Percentiles rank a stretch among this genome's conserved stretches.
These are phyloP conservation scores for Plenodomus lindquistii DNA, from an alignment of 2,329 filamentous ascomycete genomes.

Conservation along the genomic window DNA sequence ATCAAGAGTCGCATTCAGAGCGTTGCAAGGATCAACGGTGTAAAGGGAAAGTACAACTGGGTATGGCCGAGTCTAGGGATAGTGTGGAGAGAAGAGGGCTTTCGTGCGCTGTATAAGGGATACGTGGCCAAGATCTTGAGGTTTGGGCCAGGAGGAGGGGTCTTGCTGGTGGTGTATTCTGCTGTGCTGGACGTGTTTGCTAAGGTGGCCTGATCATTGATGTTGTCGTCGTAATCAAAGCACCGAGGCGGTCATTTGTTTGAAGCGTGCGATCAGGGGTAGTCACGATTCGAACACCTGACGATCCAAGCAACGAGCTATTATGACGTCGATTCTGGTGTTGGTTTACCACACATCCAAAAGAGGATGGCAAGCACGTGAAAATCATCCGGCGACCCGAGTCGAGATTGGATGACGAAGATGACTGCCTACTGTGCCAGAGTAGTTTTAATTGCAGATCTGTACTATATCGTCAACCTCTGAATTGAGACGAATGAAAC, in stretches of 20 bases:
- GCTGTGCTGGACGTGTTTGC: slow-evolving; percentile 27
- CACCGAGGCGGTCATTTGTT: too few relatives aligned
- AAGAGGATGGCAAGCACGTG: too few relatives aligned
- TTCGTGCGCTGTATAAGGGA: slow-evolving; percentile 35
- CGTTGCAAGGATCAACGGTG: slow-evolving; percentile 29
- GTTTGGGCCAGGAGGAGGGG: slow-evolving; percentile 36
- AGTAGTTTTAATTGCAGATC: slow-evolving; percentile 11
- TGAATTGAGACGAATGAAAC: slow-evolving; percentile 9
- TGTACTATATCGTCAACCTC: slow-evolving; percentile 1
- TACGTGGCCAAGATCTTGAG: slow-evolving; percentile 37
- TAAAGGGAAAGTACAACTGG: slow-evolving; percentile 34
- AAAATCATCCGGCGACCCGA: too few relatives aligned
- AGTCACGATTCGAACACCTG: too few relatives aligned
- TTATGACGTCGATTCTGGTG: too few relatives aligned
- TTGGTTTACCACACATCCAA: too few relatives aligned
- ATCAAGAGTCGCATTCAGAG: slow-evolving; percentile 40
- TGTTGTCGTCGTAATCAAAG: too few relatives aligned
- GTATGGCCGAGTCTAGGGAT: slow-evolving; percentile 34
- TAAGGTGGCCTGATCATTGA: slow-evolving; percentile 6
- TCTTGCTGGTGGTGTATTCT: slow-evolving; percentile 35
- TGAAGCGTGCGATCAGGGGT: too few relatives aligned
- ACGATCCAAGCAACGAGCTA: too few relatives aligned
- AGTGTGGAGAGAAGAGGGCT: slow-evolving; percentile 32
- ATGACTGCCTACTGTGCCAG: background rate
- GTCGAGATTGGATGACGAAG: background rate